phyloP scores from a whole-genome alignment of 164 flowering plant genomes.

The Tetrastigma voinierianum region DNA sequence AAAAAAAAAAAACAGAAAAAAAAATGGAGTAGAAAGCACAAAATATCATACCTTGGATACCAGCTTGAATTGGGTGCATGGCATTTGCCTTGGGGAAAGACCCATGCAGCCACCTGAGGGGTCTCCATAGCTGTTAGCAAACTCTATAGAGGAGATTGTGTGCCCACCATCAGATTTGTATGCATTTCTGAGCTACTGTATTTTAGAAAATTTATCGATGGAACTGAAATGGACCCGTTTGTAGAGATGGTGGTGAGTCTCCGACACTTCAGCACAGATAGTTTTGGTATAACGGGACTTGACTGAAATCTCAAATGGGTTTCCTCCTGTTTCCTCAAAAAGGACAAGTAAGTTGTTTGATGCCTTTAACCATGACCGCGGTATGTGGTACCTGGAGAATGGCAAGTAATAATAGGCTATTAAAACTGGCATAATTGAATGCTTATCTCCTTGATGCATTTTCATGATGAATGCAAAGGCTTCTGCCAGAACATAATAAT shows the following conservation, averaged over 20 bases:
- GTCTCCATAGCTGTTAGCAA: constrained; percentile 94
- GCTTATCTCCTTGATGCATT: background rate
- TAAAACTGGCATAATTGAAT: no score
- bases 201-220: constrained; percentile 18
- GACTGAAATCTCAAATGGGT: constrained; percentile 70
- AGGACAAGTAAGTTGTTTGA: constrained; percentile 71
- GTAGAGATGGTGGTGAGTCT: constrained; percentile 69
- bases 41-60: constrained; percentile 44
- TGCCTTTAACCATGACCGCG: constrained; percentile 71
- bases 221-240: constrained; percentile 42
- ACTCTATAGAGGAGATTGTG: constrained; percentile 52
- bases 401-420: background rate
- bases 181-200: constrained; percentile 49
- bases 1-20: no score
- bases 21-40: no score
- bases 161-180: constrained; percentile 71
- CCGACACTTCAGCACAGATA: constrained; percentile 69
- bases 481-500: background rate
- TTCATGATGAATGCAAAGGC: background rate
- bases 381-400: constrained; percentile 78
- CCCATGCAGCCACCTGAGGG: constrained; percentile 74
- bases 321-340: constrained; percentile 90
- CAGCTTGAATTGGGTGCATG: constrained; percentile 64
- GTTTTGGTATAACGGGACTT: constrained; percentile 31
- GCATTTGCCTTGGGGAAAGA: constrained; percentile 59